These are phyloP conservation scores for Fusarium napiforme DNA, from an alignment of 2,329 filamentous ascomycete species.

Conservation along the genomic window DNA sequence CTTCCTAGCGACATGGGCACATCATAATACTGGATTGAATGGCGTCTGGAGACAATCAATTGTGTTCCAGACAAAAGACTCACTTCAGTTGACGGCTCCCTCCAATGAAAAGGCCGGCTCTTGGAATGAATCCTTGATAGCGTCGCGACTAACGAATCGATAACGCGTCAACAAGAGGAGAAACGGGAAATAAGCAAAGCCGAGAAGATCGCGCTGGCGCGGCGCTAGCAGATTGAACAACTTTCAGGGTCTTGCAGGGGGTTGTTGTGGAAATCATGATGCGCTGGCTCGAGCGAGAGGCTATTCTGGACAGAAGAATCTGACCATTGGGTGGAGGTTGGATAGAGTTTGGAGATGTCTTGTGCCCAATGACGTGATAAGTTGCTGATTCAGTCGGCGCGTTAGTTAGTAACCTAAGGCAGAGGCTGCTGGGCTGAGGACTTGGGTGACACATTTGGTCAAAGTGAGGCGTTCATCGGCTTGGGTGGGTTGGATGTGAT, in stretches of 20 bases:
- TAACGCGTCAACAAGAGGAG: slow-evolving; percentile 17
- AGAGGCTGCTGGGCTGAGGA: slow-evolving; percentile 11
- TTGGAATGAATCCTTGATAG: slow-evolving; percentile 27
- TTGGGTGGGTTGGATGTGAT: neutral
- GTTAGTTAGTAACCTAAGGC: neutral
- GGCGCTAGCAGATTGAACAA: slow-evolving; percentile 24
- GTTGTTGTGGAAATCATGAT: slow-evolving; percentile 12
- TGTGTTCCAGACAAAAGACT: slow-evolving; percentile 1
- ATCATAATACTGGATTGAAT: neutral
- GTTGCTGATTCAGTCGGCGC: slow-evolving; percentile 22
- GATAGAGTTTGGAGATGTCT: slow-evolving; percentile 13
- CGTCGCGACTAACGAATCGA: slow-evolving; percentile 8
- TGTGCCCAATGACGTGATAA: slow-evolving; percentile 30
- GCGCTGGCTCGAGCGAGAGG: slow-evolving; percentile 3
- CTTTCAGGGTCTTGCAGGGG: slow-evolving; percentile 38
- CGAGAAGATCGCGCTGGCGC: slow-evolving; percentile 23
- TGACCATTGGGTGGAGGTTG: slow-evolving; percentile 1
- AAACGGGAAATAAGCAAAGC: slow-evolving; percentile 29
- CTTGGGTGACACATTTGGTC: neutral
- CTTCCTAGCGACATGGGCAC: neutral
- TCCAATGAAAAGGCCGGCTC: neutral
- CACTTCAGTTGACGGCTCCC: slow-evolving; percentile 7
- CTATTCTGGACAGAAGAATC: neutral
- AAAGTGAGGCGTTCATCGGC: slow-evolving; percentile 31
- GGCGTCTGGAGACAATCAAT: neutral